A percentile compares a stretch with the other conserved stretches of the same genome.
phyloP scores from a whole-genome alignment of 306 rosid species.

The Glycine tomentella region DNA sequence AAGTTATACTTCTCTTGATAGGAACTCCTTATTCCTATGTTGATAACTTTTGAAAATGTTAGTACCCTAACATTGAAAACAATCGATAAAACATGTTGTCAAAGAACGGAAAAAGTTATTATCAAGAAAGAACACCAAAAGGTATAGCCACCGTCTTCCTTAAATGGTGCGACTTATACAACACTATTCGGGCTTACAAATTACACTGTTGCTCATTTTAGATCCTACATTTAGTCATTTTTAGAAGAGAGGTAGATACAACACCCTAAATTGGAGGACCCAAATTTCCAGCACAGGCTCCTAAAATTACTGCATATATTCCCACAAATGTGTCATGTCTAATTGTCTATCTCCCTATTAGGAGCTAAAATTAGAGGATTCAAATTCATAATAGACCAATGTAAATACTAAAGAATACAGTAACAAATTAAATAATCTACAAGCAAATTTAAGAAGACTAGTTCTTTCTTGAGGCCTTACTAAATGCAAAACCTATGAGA shows the following conservation, averaged over 20 bases:
- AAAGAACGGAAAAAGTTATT: not conserved
- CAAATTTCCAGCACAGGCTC: slow-evolving; percentile 9
- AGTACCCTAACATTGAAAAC: slow-evolving; percentile 24
- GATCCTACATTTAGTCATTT: slow-evolving; percentile 2
- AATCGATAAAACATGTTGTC: not conserved
- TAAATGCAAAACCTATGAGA: slow-evolving; percentile 22
- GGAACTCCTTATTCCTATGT: not conserved
- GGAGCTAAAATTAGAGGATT: not conserved
- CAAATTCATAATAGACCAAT: not conserved
- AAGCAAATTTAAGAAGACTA: slow-evolving; percentile 28
- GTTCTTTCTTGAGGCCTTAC: slow-evolving; percentile 8
- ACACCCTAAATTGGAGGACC: not conserved
- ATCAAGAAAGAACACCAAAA: not conserved
- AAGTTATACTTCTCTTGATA: slow-evolving; percentile 11
- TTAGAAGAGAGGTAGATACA: not conserved
- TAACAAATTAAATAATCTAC: not conserved
- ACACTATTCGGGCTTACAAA: not conserved
- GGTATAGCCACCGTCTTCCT: not conserved
- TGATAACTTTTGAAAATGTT: not conserved
- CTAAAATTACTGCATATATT: slow-evolving; percentile 13
- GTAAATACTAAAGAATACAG: not conserved
- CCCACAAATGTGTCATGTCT: not conserved
- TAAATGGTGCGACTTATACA: not conserved
- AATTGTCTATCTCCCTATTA: slow-evolving; percentile 1
- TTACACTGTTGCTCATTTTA: not conserved